Percentiles rank a stretch among this genome's conserved stretches.
These are phyloP conservation scores for Amaranthus hypochondriacus DNA, from an alignment of 148 eudicot genomes.

Conservation along the genomic window DNA sequence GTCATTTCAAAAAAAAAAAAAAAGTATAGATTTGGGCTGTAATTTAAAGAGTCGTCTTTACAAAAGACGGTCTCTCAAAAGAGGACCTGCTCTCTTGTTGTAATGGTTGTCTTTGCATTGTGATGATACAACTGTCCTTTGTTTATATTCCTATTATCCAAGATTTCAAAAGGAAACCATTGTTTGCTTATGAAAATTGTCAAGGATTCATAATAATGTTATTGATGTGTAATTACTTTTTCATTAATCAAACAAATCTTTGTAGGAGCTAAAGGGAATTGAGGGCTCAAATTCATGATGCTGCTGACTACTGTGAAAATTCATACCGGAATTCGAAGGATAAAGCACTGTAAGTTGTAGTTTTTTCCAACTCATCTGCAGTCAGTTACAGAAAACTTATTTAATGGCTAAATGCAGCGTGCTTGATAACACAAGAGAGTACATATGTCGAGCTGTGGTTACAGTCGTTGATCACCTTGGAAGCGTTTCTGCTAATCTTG, in stretches of 20 bases:
- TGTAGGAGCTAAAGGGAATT: slow-evolving; percentile 61
- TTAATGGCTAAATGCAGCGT: slow-evolving; percentile 35
- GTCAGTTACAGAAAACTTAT: not conserved
- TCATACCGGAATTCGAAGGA: slow-evolving; percentile 42
- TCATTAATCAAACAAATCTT: not conserved
- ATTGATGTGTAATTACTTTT: not conserved
- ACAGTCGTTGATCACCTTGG: slow-evolving; percentile 79
- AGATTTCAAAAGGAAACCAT: too few species aligned
- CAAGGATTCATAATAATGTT: not conserved
- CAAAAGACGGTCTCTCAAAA: too few species aligned
- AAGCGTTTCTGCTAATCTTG: slow-evolving; percentile 57
- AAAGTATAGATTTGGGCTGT: too few species aligned
- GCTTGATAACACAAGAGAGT: slow-evolving; percentile 66
- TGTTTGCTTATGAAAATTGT: too few species aligned
- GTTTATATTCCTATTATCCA: too few species aligned
- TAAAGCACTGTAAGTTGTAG: slow-evolving; percentile 37
- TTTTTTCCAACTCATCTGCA: not conserved
- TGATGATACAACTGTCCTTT: too few species aligned
- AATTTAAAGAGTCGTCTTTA: too few species aligned
- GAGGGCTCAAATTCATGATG: slow-evolving; percentile 63
- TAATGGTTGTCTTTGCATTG: too few species aligned
- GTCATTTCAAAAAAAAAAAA: too few species aligned
- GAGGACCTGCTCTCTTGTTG: too few species aligned
- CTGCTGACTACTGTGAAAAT: slow-evolving; percentile 60
- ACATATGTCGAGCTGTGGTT: slow-evolving; percentile 57